Base-by-base conservation (phyloP, 768 basidiomycete genomes). In the Gymnopilus dilepis region DNA sequence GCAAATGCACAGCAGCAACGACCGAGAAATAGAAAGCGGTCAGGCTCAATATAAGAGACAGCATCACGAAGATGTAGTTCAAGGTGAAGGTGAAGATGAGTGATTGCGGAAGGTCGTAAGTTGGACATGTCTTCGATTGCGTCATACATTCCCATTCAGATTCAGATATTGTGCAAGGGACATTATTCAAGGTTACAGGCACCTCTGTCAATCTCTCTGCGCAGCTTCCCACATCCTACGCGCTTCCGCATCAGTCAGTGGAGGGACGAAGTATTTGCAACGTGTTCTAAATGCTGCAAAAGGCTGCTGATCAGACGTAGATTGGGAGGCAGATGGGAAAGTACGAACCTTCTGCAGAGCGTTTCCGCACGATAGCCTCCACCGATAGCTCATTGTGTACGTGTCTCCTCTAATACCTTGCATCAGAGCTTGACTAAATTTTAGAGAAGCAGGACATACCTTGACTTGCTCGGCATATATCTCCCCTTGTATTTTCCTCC, bases 261-360 rank as follows among this genome's bases (percentile, higher is more conserved):
- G 88, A 6, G 91, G 90, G 52, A 81, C 77, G 73, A 93, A 95
- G 72, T 89, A 93, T 70, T 84, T 85, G 77, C 92, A 95, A 52
- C 91, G 88, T 45, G 89, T 83, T 60, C 82, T 82, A 72, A 95
- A 94, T 31, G 90, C 92, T 95, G 56, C 45, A 54, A 24, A 52
- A 43, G 19, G 6, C 37, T 11, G 52, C 7, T 58, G 47, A 47
- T 37, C n/a, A 30, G n/a, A 45, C 6, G n/a, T 28, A 9, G 22
- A 19, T 17, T 8, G 22, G 52, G 24, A 43, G 11, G 31, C 19
- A 37, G 56, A 41, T 24, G 12, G 28, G 42, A 48, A 21, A n/a
- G 24, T 13, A 34, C 84, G 69, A 67, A 87, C 92, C 92, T 69
- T 92, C 87, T 53, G 88, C 74, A 30, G 90, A 86, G 65, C 91